These are phyloP conservation scores for Syzygium aqueum DNA, from an alignment of 345 rosid species.

Conservation along the genomic window DNA sequence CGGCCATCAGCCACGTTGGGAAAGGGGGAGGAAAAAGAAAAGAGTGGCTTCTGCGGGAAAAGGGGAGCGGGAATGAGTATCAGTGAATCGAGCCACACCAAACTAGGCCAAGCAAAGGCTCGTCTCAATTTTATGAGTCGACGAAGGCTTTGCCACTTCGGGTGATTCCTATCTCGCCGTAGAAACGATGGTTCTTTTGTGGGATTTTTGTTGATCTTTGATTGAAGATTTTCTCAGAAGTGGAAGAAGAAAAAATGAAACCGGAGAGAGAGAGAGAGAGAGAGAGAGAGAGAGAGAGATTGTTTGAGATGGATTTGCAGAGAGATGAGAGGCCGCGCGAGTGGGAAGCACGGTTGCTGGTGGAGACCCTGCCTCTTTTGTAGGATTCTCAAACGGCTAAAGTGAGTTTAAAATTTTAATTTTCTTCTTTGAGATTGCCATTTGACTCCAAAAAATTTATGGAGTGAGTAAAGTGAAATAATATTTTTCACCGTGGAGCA, in stretches of 20 bases:
- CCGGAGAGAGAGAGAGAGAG: not conserved
- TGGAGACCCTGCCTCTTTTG: not conserved
- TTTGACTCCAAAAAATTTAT: not conserved
- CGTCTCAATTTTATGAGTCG: not conserved
- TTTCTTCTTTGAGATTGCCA: not conserved
- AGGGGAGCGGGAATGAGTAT: not conserved
- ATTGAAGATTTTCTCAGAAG: not conserved
- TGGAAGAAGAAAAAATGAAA: not conserved
- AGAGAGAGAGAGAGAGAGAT: not conserved
- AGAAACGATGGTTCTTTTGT: not conserved
- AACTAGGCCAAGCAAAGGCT: not conserved
- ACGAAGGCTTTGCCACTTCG: not conserved
- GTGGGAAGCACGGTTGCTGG: too few relatives aligned
- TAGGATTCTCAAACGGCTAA: not conserved
- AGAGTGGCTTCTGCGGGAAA: not conserved
- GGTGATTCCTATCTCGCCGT: not conserved
- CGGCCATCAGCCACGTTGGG: conserved; percentile 2
- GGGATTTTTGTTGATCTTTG: not conserved
- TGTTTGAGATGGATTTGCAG: not conserved
- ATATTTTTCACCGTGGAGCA: too few relatives aligned
- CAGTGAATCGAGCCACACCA: not conserved
- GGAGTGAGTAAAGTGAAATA: not conserved
- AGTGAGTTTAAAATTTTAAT: too few relatives aligned
- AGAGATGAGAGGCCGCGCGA: not conserved
- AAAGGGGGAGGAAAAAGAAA: not conserved